A percentile compares a stretch with the other conserved stretches of the same genome.
Evolutionary conservation across 495 filamentous ascomycete species (phyloP).

Genomic region (Chaetomium cochliodes): DNA sequence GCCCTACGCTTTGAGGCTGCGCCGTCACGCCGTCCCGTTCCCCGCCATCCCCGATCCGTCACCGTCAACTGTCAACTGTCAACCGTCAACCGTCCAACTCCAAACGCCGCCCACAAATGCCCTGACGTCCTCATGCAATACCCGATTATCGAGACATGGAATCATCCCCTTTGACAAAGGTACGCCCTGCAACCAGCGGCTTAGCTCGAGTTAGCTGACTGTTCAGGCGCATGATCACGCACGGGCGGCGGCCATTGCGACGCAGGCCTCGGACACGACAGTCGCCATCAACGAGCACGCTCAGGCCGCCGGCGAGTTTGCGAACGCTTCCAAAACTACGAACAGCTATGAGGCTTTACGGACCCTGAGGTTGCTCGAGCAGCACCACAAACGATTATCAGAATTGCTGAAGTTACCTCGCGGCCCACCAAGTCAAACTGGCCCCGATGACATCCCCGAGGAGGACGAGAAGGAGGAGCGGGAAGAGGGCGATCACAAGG

Average conservation of each 20-base stretch:
- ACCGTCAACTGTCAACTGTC: not conserved
- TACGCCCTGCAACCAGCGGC: constrained; percentile 22
- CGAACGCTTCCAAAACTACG: constrained; percentile 72
- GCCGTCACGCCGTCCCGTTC: not conserved
- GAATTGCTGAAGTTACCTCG: constrained; percentile 70
- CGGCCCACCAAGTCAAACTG: constrained; percentile 53
- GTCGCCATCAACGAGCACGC: constrained; percentile 85
- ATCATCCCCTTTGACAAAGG: constrained; percentile 46
- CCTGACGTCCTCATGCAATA: constrained; percentile 3
- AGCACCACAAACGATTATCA: constrained; percentile 78
- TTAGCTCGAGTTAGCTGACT: constrained; percentile 17
- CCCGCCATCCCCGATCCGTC: constrained; percentile 7
- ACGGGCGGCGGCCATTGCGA: constrained; percentile 70
- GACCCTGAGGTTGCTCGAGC: constrained; percentile 77
- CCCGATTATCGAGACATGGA: constrained; percentile 38
- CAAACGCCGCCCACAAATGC: not conserved
- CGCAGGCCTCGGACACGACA: constrained; percentile 70
- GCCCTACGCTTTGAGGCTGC: not conserved
- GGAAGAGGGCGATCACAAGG: constrained; percentile 19
- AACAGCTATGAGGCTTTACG: constrained; percentile 79
- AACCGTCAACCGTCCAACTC: not conserved
- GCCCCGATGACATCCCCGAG: constrained; percentile 40
- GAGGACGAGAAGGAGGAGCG: constrained; percentile 39
- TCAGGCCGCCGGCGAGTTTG: constrained; percentile 84
- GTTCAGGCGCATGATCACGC: constrained; percentile 84